Evolutionary conservation across 805 yeast species (phyloP), one percentile per base, ranked within the genome.

Genomic region (Millerago galiae): DNA sequence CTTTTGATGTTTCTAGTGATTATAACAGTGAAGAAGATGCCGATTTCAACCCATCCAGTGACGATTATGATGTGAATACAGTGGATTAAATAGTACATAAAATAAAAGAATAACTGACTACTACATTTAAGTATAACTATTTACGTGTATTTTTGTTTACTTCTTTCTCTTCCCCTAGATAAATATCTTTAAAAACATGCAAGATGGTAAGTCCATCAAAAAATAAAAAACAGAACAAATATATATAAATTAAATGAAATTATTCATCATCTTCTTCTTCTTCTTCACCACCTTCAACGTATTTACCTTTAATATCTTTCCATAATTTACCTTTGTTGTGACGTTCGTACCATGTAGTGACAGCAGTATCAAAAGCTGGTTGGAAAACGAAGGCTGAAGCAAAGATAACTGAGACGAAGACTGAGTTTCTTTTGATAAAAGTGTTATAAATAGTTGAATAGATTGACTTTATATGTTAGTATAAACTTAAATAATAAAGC

Each of bases 271-370:
- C 75, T 32, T 63, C 68, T 18, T 73, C 68, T 18, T 73, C 87
- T 29, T 75, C 87, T 11, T 70, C 84, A 42, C 71, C 85, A 58
- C 76, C 82, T 47, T 68, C 78, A 37, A 71, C 71, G 51, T 74
- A 65, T 50, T 68, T 71, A 42, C 71, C 70, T 68, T 79, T 83
- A 57, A 85, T 79, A 57, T 84, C 93, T 53, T 79, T 75, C 95
- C 95, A 85, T 68, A 83, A 78, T 70, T 84, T 85, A 55, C 93
- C 95, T 62, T 72, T 76, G 77, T 85, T 85, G 74, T 82, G 88
- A 65, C 68, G 65, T 59, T 81, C 85, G 71, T 80, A 84, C 83
- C 83, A 84, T 38, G 58, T 59, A 56, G 83, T 84, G 49, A 83
- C 71, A 49, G 74, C 81, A 48, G 66, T 62, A 61, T 85, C 93